phyloP scores from a whole-genome alignment of 176 grass and related monocot species.

The Musa acuminata region DNA sequence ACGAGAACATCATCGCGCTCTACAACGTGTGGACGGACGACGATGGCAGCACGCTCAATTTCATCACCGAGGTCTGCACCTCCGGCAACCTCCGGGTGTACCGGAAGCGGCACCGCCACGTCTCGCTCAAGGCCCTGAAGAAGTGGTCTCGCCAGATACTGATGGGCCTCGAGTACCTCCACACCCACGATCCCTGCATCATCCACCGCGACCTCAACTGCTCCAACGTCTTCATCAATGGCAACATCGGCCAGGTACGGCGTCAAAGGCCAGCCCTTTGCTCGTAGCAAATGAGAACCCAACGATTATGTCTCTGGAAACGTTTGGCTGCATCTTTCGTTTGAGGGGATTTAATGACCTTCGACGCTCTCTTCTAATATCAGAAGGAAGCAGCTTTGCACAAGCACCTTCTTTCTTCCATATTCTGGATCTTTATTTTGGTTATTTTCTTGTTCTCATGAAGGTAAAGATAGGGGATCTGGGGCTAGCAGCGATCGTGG shows the following conservation, averaged over 20 bases:
- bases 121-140: slow-evolving; percentile 87
- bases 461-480: slow-evolving; percentile 95
- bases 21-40: slow-evolving; percentile 77
- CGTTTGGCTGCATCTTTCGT: not conserved
- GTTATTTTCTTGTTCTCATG: not conserved
- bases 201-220: slow-evolving; percentile 98
- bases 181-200: slow-evolving; percentile 84
- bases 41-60: slow-evolving; percentile 70
- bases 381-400: too few relatives aligned
- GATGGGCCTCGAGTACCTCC: slow-evolving; percentile 70
- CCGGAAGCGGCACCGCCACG: slow-evolving; percentile 65
- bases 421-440: too few relatives aligned
- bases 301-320: not conserved
- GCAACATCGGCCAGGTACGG: slow-evolving; percentile 79
- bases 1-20: slow-evolving; percentile 81
- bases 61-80: slow-evolving; percentile 97
- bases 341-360: not conserved
- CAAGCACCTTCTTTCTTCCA: not conserved
- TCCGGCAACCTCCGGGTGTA: slow-evolving; percentile 83
- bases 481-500: slow-evolving; percentile 78
- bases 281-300: too few relatives aligned
- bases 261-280: too few relatives aligned
- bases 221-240: slow-evolving; percentile 99
- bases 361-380: too few relatives aligned
- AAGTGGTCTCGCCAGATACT: slow-evolving; percentile 92